phyloP scores from a whole-genome alignment of 208 protist species.

The Blechomonas ayalai region DNA sequence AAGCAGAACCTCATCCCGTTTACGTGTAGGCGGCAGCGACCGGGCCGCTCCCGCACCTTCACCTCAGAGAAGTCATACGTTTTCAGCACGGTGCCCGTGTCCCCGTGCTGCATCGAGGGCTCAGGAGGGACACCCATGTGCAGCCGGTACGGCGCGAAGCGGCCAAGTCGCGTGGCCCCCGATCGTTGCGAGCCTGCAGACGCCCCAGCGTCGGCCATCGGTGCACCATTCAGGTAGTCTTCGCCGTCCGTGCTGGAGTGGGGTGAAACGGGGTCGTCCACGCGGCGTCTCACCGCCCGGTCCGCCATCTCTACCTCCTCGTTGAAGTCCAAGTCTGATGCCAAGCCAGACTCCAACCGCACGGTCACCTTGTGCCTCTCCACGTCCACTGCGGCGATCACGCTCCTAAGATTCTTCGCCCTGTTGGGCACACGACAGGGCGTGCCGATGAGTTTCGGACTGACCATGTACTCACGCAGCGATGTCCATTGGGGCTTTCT shows the following conservation, averaged over 20 bases:
- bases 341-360: slow-evolving; percentile 26
- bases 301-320: slow-evolving; percentile 17
- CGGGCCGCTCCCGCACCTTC: slow-evolving; percentile 40
- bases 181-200: too few species aligned
- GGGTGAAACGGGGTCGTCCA: not conserved
- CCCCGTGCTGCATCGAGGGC: not conserved
- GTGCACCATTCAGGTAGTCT: not conserved
- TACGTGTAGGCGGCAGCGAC: slow-evolving; percentile 64
- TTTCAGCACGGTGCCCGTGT: slow-evolving; percentile 27
- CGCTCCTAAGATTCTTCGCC: slow-evolving; percentile 45
- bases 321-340: slow-evolving; percentile 2
- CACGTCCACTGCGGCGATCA: slow-evolving; percentile 53
- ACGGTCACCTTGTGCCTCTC: slow-evolving; percentile 55
- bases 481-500: slow-evolving; percentile 41
- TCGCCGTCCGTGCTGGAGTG: not conserved
- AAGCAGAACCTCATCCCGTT: slow-evolving; percentile 75
- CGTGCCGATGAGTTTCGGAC: slow-evolving; percentile 51
- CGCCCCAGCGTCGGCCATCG: not conserved
- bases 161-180: not conserved
- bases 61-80: slow-evolving; percentile 49
- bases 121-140: not conserved
- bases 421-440: slow-evolving; percentile 65
- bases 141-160: not conserved
- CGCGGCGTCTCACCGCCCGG: slow-evolving; percentile 3
- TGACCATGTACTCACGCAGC: slow-evolving; percentile 72